Evolutionary conservation across 495 filamentous ascomycete species (phyloP), one percentile per base, ranked within the genome.

Genomic region (Xylaria sp.): DNA sequence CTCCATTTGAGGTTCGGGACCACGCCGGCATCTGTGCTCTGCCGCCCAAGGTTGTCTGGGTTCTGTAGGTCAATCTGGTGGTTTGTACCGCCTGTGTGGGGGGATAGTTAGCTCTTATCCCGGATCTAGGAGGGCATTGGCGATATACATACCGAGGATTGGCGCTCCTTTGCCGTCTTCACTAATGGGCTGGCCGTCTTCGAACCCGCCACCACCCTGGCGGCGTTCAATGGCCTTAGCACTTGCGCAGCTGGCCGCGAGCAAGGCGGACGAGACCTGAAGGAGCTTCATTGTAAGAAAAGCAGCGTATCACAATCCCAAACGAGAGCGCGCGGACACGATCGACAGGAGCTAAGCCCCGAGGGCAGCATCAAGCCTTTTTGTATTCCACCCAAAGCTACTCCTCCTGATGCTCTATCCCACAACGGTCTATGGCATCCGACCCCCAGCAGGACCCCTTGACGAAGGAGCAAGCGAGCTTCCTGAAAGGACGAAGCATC

Each of bases 1-100:
- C 87, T 86, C 89, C 89, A 90, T 73, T 89, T 90, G 70, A 89
- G 81, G 71, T 90, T 90, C 3, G 85, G 82, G 0, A 90, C 88
- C 29, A 84, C 79, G 21, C 90, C 90, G 50, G 80, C 82, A 72
- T 91, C 90, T 6, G 90, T 91, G 52, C 77, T 80, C 68, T 88
- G 85, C 40, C 80, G 78, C 12, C 85, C 87, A 11, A 92, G 82
- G 68, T 89, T 88, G 68, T 90, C 87, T 0, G 88, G 88, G 70
- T 90, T 91, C 72, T 87, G 83, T 6, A 87, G 75, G 67, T 90
- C 89, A 37, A 87, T 73, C 50, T 81, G 78, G 37, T 83, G 77
- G 64, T 88, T 85, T 0, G 85, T 87, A 29, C 84, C 85, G 8
- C 84, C 85, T 87, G 24, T 17, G 26, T 15, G 12, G 26, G 15